Base-by-base conservation (phyloP, 2,329 filamentous ascomycete genomes). In the Hymenoscyphus repandus region DNA sequence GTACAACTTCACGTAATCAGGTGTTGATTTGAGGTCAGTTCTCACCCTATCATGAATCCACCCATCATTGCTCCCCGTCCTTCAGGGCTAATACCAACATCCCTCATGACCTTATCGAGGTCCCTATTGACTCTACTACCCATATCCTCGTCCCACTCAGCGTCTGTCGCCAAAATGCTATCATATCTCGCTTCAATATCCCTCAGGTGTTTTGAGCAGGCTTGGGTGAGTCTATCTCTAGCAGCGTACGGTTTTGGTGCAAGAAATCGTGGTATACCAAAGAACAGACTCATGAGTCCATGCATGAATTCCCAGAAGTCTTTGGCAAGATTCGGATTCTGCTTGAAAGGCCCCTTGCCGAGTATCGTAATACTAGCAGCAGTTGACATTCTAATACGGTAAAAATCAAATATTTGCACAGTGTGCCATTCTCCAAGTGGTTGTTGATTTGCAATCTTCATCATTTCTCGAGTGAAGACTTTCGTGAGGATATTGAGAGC, bases 301-400 rank as follows among this genome's bases (percentile, higher is more conserved):
- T 7, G 13, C 13, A 45, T 33, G 22, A 33, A 45, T 9, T 20
- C 32, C 43, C 43, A 45, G 15, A 45, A 45, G 20, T 45, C 43
- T 34, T 34, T 32, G 4, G 30, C 34, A 15, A 33, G 15, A 6
- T 17, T n/a, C 1, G 43, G 43, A 34, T 33, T 45, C 2, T 34
- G n/a, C 11, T 34, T 33, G 30, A 41, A 41, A 20, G 18, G n/a
- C 6, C 39, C 18, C 18, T 22, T 15, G 18, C 39, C 39, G 27
- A 41, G 9, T 13, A 41, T 13, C 5, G 39, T 22, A 41, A 41
- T 20, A 18, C 6, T 22, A 11, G 43, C 18, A 6, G 43, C 43
- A n/a, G 43, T 45, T 12, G 43, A 45, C 43, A 45, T 45, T 17
- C 34, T 17, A 17, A n/a, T 45, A 6, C 43, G n/a, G 30, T 18